A percentile compares a stretch with the other conserved stretches of the same genome.
phyloP scores from a whole-genome alignment of 1,139 yeast genomes.

The Magnusiomyces sp. region DNA sequence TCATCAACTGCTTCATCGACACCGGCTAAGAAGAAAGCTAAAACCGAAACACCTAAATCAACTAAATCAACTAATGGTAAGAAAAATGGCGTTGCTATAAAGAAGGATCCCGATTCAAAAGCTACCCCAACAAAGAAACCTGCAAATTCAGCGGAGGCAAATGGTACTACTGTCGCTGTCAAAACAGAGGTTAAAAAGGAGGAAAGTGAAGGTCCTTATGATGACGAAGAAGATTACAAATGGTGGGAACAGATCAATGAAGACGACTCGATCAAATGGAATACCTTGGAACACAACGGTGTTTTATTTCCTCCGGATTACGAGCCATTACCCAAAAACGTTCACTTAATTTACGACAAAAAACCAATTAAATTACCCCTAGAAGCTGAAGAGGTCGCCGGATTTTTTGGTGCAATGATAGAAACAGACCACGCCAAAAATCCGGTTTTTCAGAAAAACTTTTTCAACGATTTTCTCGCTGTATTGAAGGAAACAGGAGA shows the following conservation, averaged over 20 bases:
- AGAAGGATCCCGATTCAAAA: slow-evolving; percentile 9
- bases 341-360: slow-evolving; percentile 68
- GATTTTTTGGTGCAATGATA: slow-evolving; percentile 82
- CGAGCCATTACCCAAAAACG: slow-evolving; percentile 74
- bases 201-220: slow-evolving; percentile 27
- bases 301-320: slow-evolving; percentile 91
- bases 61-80: neutral
- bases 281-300: slow-evolving; percentile 76
- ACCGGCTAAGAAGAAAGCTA: slow-evolving; percentile 4
- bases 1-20: neutral
- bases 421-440: slow-evolving; percentile 85
- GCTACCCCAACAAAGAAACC: slow-evolving; percentile 5
- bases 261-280: slow-evolving; percentile 79
- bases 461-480: slow-evolving; percentile 65
- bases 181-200: slow-evolving; percentile 12
- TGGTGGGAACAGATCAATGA: slow-evolving; percentile 77
- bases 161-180: slow-evolving; percentile 5
- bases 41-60: slow-evolving; percentile 8
- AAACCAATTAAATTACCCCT: slow-evolving; percentile 63
- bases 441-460: slow-evolving; percentile 78
- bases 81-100: slow-evolving; percentile 7
- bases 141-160: slow-evolving; percentile 1
- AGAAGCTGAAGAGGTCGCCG: slow-evolving; percentile 94
- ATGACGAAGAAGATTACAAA: slow-evolving; percentile 54
- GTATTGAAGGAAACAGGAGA: slow-evolving; percentile 69